Base-by-base conservation (phyloP, 805 yeast species). In the Debaryomyces hansenii region DNA sequence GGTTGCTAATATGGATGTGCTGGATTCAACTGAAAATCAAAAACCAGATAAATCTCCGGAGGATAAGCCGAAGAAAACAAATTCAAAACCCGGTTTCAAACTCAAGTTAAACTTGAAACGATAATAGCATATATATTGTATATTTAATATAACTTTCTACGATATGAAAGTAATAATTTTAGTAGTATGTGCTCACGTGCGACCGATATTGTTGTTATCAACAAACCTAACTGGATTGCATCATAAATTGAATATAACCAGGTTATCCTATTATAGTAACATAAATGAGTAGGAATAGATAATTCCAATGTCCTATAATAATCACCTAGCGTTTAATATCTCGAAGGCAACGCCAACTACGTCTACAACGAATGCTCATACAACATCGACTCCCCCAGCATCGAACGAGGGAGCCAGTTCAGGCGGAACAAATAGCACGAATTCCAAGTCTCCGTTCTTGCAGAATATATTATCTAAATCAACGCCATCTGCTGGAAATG, bases 261-360 rank as follows among this genome's bases (percentile, higher is more conserved):
- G 27, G 34, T 31, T 12, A n/a, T 31, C 5, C 14, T 31, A 31
- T 5, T 31, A 14, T 31, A 28, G 4, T 12, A 31, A 31, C 34
- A 31, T 31, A 31, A 31, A 31, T 31, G 34, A 14, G 34, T 31
- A 31, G 34, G 11, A 31, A 31, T 31, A 31, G 34, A 28, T 39
- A 39, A 37, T 27, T 3, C 7, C 20, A 28, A 64, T 66, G 72
- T 51, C 70, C 20, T 62, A 57, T 49, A 64, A 58, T 42, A 64
- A 59, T 40, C 62, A 56, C 28, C 53, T 64, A 43, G 59, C 63
- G 9, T 70, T 70, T 52, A 72, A 60, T 47, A 57, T 70, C 18
- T 55, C 69, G 20, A 72, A 72, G 51, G 56, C 77, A 3, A 60
- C 67, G 8, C 67, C 77, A 15, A 72, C 77, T 2, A 71, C 76